These are phyloP conservation scores for Astrothelium subdiscretum DNA, from an alignment of 495 filamentous ascomycete species.

Conservation along the genomic window DNA sequence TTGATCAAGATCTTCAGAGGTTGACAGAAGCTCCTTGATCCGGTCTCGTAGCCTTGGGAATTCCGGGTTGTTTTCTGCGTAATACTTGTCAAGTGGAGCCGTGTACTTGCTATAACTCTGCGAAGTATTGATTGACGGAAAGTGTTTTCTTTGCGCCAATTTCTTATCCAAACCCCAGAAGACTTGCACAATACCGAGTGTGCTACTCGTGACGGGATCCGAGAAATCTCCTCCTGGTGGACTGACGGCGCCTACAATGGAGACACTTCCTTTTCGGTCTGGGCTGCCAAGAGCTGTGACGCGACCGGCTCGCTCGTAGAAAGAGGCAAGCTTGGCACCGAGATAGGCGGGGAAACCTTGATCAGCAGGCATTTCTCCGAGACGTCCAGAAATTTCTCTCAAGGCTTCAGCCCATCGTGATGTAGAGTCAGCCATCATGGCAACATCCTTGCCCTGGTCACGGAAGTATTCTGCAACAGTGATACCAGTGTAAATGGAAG, in stretches of 20 bases:
- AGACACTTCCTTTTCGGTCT: slow-evolving; percentile 78
- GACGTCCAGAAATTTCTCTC: slow-evolving; percentile 96
- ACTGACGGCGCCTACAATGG: slow-evolving; percentile 94
- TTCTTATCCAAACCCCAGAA: slow-evolving; percentile 99
- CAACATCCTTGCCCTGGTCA: slow-evolving; percentile 93
- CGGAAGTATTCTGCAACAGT: slow-evolving; percentile 98
- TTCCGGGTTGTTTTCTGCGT: slow-evolving; percentile 82
- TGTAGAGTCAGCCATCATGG: slow-evolving; percentile 99
- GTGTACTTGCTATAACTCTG: slow-evolving; percentile 97
- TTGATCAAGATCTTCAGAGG: slow-evolving; percentile 94
- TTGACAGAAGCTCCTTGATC: slow-evolving; percentile 83
- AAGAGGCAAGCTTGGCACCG: slow-evolving; percentile 90
- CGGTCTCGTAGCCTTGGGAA: slow-evolving; percentile 88
- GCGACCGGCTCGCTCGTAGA: slow-evolving; percentile 96
- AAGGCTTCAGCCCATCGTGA: slow-evolving; percentile 98
- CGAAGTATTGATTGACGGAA: slow-evolving; percentile 95
- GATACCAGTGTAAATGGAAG: slow-evolving; percentile 98
- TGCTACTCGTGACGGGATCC: slow-evolving; percentile 90
- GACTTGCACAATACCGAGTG: slow-evolving; percentile 95
- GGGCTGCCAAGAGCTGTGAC: slow-evolving; percentile 78
- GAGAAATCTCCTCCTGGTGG: slow-evolving; percentile 98
- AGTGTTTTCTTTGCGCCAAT: slow-evolving; percentile 96
- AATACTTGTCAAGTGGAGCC: slow-evolving; percentile 74
- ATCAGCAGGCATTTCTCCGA: slow-evolving; percentile 99
- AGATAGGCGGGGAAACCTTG: slow-evolving; percentile 99